Conservation (phyloP, 23 red algal species). For the Rhodosorus marinus region DNA sequence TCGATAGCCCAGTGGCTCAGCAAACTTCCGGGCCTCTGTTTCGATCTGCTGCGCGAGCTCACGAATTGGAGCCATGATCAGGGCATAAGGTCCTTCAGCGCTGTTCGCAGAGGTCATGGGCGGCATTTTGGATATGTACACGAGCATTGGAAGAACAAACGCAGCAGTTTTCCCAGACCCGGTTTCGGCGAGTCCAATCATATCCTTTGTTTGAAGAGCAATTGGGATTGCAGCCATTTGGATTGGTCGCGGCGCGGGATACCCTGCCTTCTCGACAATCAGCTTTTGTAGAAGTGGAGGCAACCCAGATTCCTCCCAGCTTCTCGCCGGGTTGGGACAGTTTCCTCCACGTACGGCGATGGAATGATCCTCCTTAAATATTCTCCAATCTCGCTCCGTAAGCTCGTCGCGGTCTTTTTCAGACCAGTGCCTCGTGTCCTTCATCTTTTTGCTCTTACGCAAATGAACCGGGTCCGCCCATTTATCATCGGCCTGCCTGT, state of each 20-base stretch:
- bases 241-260: constrained; percentile 49
- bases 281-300: constrained; percentile 13
- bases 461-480: too few relatives aligned
- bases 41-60: constrained; percentile 89
- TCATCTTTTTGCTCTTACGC: too few relatives aligned
- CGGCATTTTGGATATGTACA: constrained; percentile 24
- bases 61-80: constrained; percentile 79
- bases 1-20: constrained; percentile 20
- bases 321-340: constrained; percentile 15
- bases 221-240: constrained; percentile 81
- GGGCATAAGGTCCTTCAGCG: constrained; percentile 38
- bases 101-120: constrained; percentile 10
- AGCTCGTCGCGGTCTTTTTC: constrained; percentile 42
- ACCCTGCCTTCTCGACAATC: constrained; percentile 25
- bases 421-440: constrained; percentile 88
- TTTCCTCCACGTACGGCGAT: constrained; percentile 5
- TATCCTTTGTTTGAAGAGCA: constrained; percentile 25
- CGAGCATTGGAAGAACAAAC: constrained; percentile 82
- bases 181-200: constrained; percentile 83
- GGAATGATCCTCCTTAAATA: constrained; percentile 65
- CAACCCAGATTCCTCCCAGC: constrained; percentile 61
- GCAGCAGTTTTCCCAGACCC: constrained; percentile 92
- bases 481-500: too few relatives aligned
- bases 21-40: constrained; percentile 48
- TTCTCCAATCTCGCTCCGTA: constrained; percentile 83